Evolutionary conservation across 345 rosid species (phyloP), one percentile per base, ranked within the genome.

Genomic region (Microcos paniculata): DNA sequence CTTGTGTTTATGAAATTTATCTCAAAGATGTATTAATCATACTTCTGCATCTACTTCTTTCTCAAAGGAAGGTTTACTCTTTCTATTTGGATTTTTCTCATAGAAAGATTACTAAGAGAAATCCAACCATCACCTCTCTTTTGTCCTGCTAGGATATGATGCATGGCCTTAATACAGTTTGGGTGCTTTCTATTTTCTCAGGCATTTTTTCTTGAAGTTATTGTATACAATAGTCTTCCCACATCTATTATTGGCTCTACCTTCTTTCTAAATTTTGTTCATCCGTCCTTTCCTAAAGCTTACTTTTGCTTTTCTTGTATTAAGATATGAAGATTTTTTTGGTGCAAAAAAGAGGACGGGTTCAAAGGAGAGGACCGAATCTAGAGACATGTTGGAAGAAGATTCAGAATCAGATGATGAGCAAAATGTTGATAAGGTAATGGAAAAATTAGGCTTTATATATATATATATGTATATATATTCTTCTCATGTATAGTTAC

Each of bases 261-360:
- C 40, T 19, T 69, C 43, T 19, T 49, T 49, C 28, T 19, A 28
- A 49, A 18, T 72, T 51, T 35, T 42, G 40, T 23, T 24, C 21
- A 15, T 48, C 28, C 46, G 28, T 42, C 5, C 58, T 61, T 55
- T 68, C 19, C 13, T 61, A 57, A 63, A 42, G 21, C 16, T 76
- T 49, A 45, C 75, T 59, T 21, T 12, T 53, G 46, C 49, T 18
- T 23, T 40, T 46, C 62, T 72, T 51, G 53, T 59, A 45, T 61
- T 78, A 80, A 93, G 99, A 80, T 93, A 93, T 76, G 87, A 85
- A 79, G 99, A 93, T 75, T 96, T 93, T 82, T 96, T 88, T 77
- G 94, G 90, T 19, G 58, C 73, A 73, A 86, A 87, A 73, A 86
- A 67, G 72, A 85, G 82, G 71, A 88, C 79, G 72, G 82, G 49